Conservation (phyloP, 331 rosid genomes). For the Dryas integrifolia region DNA sequence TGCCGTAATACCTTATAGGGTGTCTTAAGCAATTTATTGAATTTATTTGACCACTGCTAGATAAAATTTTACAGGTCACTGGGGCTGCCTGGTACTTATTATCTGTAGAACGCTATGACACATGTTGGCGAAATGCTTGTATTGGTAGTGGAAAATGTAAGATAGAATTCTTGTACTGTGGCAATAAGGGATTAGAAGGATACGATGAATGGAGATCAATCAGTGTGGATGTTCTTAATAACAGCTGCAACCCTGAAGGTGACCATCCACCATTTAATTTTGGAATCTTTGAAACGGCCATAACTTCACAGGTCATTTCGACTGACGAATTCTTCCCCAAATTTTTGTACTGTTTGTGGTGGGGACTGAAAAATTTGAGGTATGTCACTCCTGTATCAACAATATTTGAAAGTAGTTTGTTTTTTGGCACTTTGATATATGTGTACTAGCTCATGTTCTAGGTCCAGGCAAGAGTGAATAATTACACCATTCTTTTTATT, state of each 20-base stretch:
- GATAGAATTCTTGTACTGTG: conserved; percentile 59
- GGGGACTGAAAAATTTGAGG: conserved; percentile 94
- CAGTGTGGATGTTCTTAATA: conserved; percentile 41
- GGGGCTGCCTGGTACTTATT: conserved; percentile 89
- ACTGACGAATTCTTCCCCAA: conserved; percentile 54
- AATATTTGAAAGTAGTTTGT: no score
- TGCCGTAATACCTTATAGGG: background rate
- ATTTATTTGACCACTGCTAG: no score
- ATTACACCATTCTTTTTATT: background rate
- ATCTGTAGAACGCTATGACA: conserved; percentile 70
- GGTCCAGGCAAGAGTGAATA: background rate
- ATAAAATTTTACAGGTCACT: conserved; percentile 50
- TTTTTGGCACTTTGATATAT: background rate
- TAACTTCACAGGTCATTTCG: conserved; percentile 48
- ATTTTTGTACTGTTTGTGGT: conserved; percentile 84
- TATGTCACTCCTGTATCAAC: conserved; percentile 14
- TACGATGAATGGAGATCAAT: conserved; percentile 48
- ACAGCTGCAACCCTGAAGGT: conserved; percentile 35
- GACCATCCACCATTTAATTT: conserved; percentile 43
- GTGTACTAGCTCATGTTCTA: background rate
- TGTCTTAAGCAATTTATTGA: background rate
- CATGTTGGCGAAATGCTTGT: conserved; percentile 76
- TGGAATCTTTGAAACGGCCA: conserved; percentile 70
- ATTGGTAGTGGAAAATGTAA: conserved; percentile 32
- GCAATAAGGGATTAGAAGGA: conserved; percentile 36